Evolutionary conservation across 202 grass and related monocot genomes (phyloP), one percentile per base, ranked within the genome.

Genomic region (Schoenoplectus triqueter): DNA sequence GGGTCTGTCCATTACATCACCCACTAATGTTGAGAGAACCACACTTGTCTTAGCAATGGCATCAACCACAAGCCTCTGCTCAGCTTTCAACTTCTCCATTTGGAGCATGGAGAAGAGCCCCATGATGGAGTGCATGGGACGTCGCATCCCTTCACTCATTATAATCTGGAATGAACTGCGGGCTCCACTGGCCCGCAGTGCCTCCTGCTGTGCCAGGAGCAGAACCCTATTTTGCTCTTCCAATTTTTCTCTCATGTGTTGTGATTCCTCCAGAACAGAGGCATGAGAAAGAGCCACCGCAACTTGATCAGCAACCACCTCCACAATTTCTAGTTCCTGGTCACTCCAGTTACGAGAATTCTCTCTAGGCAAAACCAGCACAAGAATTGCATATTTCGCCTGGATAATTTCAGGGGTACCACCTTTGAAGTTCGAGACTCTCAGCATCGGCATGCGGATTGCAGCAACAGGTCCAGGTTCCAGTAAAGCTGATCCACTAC

Each of bases 261-360:
- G 93, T 8, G 96, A 98, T 84, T 98, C 96, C 88, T 98, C 96
- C 0, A 98, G 83, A 77, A 98, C 83, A 2, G 93, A 86, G 10
- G 96, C 96, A 80, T 98, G 96, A 17, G 96, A 98, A 7, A 98
- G 87, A 7, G 96, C 96, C 0, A 98, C 96, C 0, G 96, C 96
- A 78, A 98, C 96, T 67, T 98, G 96, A 83, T 95, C 96, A 20
- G 96, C 96, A 3, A 98, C 91, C 57, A 98, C 96, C 67, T 93
- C 87, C 66, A 98, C 88, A 82, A 98, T 98, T 52, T 98, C 91
- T 66, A 95, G 8, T 80, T 95, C 96, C 76, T 95, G 90, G 47
- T 68, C 44, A n/a, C 88, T 94, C 93, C 96, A 98, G 17, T 63
- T 71, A 56, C 85, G 74, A 0, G 74, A 86, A 87, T 61, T 86